These are phyloP conservation scores for Aspergillus nomiae DNA, from an alignment of 2,329 filamentous ascomycete species.

Conservation along the genomic window DNA sequence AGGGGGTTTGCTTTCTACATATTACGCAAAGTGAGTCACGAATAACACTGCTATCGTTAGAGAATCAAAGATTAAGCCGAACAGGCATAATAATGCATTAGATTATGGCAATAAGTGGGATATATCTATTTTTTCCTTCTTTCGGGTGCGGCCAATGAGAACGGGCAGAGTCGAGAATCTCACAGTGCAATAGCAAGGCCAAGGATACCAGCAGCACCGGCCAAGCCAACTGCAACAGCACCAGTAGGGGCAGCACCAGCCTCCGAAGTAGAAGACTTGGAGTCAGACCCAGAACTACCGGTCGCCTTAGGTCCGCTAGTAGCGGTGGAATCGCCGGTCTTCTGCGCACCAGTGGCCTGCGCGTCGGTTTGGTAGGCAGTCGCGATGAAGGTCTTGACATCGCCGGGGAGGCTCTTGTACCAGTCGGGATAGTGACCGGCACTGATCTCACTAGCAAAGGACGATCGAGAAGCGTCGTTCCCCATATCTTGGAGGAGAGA, in stretches of 20 bases:
- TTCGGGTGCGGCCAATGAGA: not conserved
- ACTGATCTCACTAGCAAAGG: conserved; percentile 24
- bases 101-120: not conserved
- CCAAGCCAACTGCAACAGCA: conserved; percentile 19
- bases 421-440: conserved; percentile 29
- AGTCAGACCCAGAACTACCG: not conserved
- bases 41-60: not conserved
- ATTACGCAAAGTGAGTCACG: not conserved
- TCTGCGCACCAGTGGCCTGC: conserved; percentile 4
- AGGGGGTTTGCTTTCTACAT: no score
- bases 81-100: not conserved
- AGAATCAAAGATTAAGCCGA: not conserved
- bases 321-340: not conserved
- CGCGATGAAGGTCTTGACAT: conserved; percentile 29
- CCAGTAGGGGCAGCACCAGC: conserved; percentile 21
- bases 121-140: not conserved
- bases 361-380: not conserved
- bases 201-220: conserved; percentile 24
- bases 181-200: conserved; percentile 27
- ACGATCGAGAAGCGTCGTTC: conserved; percentile 21
- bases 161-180: not conserved
- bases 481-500: conserved; percentile 23
- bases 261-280: conserved; percentile 14
- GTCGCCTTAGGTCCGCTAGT: conserved; percentile 4
- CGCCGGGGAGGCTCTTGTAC: conserved; percentile 29